phyloP scores from a whole-genome alignment of 768 basidiomycete genomes.

The Stropharia rugosoannulata region DNA sequence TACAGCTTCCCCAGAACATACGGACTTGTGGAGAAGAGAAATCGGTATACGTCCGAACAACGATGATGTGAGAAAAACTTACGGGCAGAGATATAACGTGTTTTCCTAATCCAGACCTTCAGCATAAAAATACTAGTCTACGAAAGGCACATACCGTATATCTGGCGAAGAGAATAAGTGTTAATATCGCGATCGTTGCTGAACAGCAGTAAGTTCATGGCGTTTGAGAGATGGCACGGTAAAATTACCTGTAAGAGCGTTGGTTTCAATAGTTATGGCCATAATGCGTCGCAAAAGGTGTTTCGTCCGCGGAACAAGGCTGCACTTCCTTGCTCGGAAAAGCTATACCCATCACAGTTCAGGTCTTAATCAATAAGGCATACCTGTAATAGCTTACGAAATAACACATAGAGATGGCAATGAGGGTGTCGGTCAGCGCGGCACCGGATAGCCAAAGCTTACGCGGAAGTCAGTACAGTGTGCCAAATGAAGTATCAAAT shows the following conservation, averaged over 20 bases:
- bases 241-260: not conserved
- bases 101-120: not conserved
- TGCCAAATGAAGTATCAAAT: not conserved
- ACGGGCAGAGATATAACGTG: slow-evolving; percentile 3
- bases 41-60: not conserved
- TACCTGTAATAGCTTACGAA: not conserved
- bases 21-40: not conserved
- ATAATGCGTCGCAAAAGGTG: slow-evolving; percentile 3
- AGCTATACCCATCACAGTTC: not conserved
- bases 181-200: slow-evolving; percentile 1
- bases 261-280: slow-evolving; percentile 5
- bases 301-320: not conserved
- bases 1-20: slow-evolving; percentile 1
- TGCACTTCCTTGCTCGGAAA: slow-evolving; percentile 3
- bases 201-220: not conserved
- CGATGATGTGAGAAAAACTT: not conserved
- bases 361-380: not conserved
- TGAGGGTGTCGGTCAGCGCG: slow-evolving; percentile 1
- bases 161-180: not conserved
- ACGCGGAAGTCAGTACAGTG: not conserved
- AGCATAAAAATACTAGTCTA: not conserved
- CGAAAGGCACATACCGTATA: not conserved
- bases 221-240: not conserved
- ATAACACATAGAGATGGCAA: not conserved
- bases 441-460: slow-evolving; percentile 2